A percentile compares a stretch with the other conserved stretches of the same genome.
phyloP scores from a whole-genome alignment of 352 stramenopile species.

The Salisapilia sapeloensis region DNA sequence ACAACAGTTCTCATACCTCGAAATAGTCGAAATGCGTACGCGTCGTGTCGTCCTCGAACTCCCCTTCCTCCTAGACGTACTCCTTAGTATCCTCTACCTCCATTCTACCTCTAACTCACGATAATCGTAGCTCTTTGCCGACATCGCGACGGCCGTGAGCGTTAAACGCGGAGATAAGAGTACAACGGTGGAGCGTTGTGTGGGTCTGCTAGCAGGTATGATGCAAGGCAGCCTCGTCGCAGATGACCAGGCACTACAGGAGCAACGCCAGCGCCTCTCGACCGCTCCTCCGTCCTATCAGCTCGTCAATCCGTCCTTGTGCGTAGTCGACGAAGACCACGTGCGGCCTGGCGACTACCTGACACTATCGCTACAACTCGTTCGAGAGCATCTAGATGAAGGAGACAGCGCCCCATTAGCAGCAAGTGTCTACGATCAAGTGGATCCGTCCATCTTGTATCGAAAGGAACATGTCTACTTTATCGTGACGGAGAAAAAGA shows the following conservation, averaged over 20 bases:
- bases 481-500: constrained; percentile 39
- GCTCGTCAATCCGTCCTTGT: constrained; percentile 16
- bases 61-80: constrained; percentile 58
- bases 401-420: constrained; percentile 26
- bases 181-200: constrained; percentile 25
- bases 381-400: constrained; percentile 23
- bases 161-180: constrained; percentile 46
- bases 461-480: constrained; percentile 65
- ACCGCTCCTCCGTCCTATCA: constrained; percentile 3
- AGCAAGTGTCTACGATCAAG: constrained; percentile 51
- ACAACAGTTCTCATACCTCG: background rate
- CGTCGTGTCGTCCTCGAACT: constrained; percentile 56
- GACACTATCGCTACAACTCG: constrained; percentile 35
- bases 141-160: constrained; percentile 36
- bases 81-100: background rate
- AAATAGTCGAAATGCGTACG: constrained; percentile 36
- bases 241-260: constrained; percentile 33
- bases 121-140: constrained; percentile 25
- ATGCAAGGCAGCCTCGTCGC: constrained; percentile 49
- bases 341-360: constrained; percentile 65
- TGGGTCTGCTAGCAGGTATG: constrained; percentile 53
- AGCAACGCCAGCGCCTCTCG: constrained; percentile 26
- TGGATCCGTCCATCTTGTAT: constrained; percentile 43
- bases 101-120: background rate
- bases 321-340: constrained; percentile 45